phyloP scores from a whole-genome alignment of 164 flowering plant species.

The Liquidambar formosana region DNA sequence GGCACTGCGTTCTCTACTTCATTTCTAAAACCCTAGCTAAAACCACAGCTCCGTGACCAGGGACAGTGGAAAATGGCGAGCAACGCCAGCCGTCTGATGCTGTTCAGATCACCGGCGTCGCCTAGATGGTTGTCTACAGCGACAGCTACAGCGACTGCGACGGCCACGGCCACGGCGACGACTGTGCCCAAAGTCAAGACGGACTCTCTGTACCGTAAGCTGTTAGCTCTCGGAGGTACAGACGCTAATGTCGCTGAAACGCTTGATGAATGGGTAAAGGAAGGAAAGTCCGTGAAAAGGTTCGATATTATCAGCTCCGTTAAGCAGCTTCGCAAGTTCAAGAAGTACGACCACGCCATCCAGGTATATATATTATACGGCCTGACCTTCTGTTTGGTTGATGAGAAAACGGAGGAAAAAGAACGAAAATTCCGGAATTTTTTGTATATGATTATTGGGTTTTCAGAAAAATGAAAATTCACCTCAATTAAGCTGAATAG shows the following conservation, averaged over 20 bases:
- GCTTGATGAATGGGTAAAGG: slow-evolving; percentile 23
- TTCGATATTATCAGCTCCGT: slow-evolving; percentile 15
- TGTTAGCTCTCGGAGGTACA: background rate
- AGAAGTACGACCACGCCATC: slow-evolving; percentile 22
- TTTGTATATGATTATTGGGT: no score
- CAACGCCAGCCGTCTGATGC: background rate
- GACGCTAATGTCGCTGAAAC: slow-evolving; percentile 7
- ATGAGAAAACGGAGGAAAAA: background rate
- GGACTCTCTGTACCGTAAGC: slow-evolving; percentile 5
- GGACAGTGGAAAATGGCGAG: background rate
- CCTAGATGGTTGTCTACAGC: slow-evolving; percentile 3
- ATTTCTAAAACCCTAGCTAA: slow-evolving; percentile 6
- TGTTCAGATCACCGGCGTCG: background rate
- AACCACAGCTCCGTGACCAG: background rate
- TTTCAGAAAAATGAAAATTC: background rate
- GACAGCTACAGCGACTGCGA: no score
- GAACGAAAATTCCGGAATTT: background rate
- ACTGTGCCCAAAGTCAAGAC: background rate
- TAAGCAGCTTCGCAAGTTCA: slow-evolving; percentile 22
- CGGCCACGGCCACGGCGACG: background rate
- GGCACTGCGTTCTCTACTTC: no score
- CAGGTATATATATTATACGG: slow-evolving; percentile 13
- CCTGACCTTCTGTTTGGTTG: background rate
- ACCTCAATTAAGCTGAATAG: background rate
- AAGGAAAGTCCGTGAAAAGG: slow-evolving; percentile 9